These are phyloP conservation scores for Verticillium isaacii DNA, from an alignment of 2,329 filamentous ascomycete genomes.

Conservation along the genomic window DNA sequence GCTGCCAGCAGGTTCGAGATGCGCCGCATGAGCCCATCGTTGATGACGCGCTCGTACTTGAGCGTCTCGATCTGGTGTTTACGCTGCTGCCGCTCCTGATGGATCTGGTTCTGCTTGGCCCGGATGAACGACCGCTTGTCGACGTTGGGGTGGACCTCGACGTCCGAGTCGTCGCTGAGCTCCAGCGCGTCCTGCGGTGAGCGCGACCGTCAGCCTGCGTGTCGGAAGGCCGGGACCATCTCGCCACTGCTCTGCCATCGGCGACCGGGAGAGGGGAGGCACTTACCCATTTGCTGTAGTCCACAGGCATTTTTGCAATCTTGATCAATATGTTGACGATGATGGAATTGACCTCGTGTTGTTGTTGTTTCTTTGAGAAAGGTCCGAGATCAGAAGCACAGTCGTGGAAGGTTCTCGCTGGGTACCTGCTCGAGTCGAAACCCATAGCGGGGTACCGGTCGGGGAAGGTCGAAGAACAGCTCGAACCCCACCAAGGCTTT, in stretches of 20 bases:
- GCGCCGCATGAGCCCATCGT: conserved; percentile 81
- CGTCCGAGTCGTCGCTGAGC: conserved; percentile 95
- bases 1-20: conserved; percentile 74
- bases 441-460: background rate
- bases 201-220: no score
- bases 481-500: background rate
- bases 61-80: conserved; percentile 85
- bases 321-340: background rate
- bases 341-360: background rate
- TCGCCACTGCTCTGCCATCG: no score
- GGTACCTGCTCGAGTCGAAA: background rate
- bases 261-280: background rate
- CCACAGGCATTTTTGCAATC: conserved; percentile 40
- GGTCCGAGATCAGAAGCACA: background rate
- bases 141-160: conserved; percentile 98
- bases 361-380: conserved; percentile 10
- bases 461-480: background rate
- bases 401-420: conserved; percentile 14
- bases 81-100: conserved; percentile 80
- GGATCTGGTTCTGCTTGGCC: conserved; percentile 96
- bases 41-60: conserved; percentile 89
- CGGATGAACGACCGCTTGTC: conserved; percentile 98
- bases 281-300: conserved; percentile 66
- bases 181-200: conserved; percentile 72
- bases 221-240: no score